Conservation (phyloP, 208 protist genomes). For the Leishmania aethiopica region DNA sequence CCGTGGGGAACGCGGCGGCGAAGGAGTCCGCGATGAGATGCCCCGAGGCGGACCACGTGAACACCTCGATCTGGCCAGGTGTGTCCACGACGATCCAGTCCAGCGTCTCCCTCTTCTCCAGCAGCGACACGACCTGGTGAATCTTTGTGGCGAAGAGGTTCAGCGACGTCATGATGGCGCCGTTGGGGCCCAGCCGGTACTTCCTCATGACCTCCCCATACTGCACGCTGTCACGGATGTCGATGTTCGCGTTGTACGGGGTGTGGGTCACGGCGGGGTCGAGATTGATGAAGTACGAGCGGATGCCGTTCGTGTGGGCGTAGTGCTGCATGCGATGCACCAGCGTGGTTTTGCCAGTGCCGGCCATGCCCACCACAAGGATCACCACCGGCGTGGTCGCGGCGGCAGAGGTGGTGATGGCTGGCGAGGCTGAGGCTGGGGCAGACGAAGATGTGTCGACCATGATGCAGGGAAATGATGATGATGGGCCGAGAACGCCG, state of each 20-base stretch:
- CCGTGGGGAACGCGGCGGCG: conserved; percentile 94
- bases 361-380: conserved; percentile 99
- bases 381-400: conserved; percentile 87
- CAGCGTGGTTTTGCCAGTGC: conserved; percentile 98
- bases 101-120: conserved; percentile 78
- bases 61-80: conserved; percentile 99
- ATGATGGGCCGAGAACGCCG: not conserved
- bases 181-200: conserved; percentile 98
- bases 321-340: conserved; percentile 97
- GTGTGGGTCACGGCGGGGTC: conserved; percentile 97
- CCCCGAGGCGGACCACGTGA: conserved; percentile 98
- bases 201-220: conserved; percentile 99
- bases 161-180: conserved; percentile 98
- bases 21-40: conserved; percentile 97
- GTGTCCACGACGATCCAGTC: conserved; percentile 99
- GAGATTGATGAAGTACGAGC: conserved; percentile 97
- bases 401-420: not conserved
- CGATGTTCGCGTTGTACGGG: conserved; percentile 97
- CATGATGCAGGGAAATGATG: not conserved
- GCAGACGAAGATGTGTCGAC: conserved; percentile 1
- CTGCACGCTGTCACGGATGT: conserved; percentile 99
- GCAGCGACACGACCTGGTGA: conserved; percentile 95
- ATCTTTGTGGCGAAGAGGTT: conserved; percentile 99
- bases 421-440: conserved; percentile 4
- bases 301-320: conserved; percentile 67